Evolutionary conservation across 2,329 filamentous ascomycete genomes (phyloP).

Genomic region (Leptographium procerum): DNA sequence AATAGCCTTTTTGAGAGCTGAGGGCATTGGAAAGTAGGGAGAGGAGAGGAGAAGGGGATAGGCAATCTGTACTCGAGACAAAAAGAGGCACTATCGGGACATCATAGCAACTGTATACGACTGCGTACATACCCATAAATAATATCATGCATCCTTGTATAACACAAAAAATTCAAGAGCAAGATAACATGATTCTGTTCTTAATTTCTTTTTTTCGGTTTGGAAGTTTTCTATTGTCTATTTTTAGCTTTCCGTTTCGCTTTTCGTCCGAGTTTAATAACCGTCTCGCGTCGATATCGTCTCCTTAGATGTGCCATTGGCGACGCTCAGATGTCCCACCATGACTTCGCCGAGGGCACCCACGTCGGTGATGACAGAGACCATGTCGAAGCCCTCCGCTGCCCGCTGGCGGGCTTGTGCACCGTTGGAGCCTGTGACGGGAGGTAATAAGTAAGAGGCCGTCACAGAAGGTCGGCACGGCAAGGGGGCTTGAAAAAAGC

Average conservation of each 20-base stretch:
- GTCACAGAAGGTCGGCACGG: no score
- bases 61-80: not conserved
- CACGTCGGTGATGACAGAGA: conserved; percentile 26
- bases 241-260: not conserved
- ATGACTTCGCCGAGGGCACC: conserved; percentile 21
- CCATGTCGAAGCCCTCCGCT: conserved; percentile 27
- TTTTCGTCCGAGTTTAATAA: conserved; percentile 1
- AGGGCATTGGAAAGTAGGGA: not conserved
- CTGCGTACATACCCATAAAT: not conserved
- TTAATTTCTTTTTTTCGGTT: no score
- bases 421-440: conserved; percentile 13
- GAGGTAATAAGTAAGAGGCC: not conserved
- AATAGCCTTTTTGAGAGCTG: no score
- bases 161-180: no score
- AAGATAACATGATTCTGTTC: not conserved
- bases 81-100: not conserved
- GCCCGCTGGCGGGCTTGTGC: conserved; percentile 21
- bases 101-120: not conserved
- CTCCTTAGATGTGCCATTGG: conserved; percentile 15
- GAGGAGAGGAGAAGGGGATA: not conserved
- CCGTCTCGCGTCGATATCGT: conserved; percentile 1
- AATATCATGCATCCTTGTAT: not conserved
- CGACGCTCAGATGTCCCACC: conserved; percentile 19
- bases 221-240: not conserved
- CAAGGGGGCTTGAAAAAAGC: conserved; percentile 5